Evolutionary conservation across 164 flowering plant species (phyloP), one percentile per base, ranked within the genome.

Genomic region (Magnolia officinalis): DNA sequence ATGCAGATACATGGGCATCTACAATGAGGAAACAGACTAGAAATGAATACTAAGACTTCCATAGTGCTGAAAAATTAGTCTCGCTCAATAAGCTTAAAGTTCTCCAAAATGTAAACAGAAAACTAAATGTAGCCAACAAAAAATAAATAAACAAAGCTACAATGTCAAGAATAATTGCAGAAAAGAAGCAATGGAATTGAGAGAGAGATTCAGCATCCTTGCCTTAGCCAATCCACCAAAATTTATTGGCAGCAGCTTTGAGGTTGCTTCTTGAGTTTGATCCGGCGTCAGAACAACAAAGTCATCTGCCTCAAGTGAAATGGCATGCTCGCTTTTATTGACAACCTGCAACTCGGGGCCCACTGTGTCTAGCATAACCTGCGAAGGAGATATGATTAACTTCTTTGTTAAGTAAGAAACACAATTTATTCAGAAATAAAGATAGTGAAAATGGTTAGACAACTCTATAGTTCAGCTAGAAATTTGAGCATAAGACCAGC

Each of bases 291-390:
- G 81, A 75, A 86, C 83, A 72, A 94, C 96, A 71, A 59, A 50
- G 9, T 78, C 90, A 77, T 89, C 88, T 7, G 80, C 94, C 80
- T 82, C 74, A 50, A 94, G 96, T 8, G 89, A 79, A 78, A 94
- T 90, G 51, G 91, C 24, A 2, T 76, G 80, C 85, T 86, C 93
- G 71, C 80, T 84, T 75, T 84, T 91, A 70, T 94, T 94, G 50
- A 90, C 87, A 72, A 94, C 97, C 84, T 91, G 95, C 87, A 94
- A 72, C 83, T 94, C 98, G 24, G 98, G 84, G 21, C 98, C 96
- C 74, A 90, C 92, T 0, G 98, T 94, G 74, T 94, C 98, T 55
- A 94, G 81, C 98, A 94, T 94, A 74, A 94, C 97, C 98, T 94
- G 85, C 75, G 71, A 68, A 51, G 13, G 20, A 20, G 66, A 63